Evolutionary conservation across 306 rosid species (phyloP), one percentile per base, ranked within the genome.

Genomic region (Castanea crenata): DNA sequence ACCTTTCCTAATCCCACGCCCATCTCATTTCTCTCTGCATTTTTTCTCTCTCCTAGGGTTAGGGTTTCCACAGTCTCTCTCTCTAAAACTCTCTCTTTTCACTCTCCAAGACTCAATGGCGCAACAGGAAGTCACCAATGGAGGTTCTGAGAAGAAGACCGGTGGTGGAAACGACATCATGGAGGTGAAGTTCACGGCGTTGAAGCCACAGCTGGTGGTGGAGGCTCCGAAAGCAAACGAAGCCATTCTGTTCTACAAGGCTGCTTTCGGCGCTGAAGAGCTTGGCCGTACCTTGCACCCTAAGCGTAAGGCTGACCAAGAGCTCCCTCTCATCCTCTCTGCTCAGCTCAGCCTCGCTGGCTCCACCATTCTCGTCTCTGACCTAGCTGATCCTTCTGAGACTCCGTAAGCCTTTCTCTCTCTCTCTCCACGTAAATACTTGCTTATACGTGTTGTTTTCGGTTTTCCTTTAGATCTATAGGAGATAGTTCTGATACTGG

Each of bases 301-400:
- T 4, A 94, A 94, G 85, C 97, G 98, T 57, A 94, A 94, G 86
- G 97, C 97, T 0, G 98, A 89, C 27, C 97, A 87, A 5, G 98
- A 94, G 76, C 78, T 67, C 5, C 97, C 94, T 34, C 90, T 79
- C 78, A 75, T 94, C 5, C 88, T 85, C 78, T 86, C 83, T 0
- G 97, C 92, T 14, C 85, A 89, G 84, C 91, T 92, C 71, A 82
- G 83, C 72, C 79, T 94, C 57, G 97, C 81, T 63, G 92, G 83
- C 41, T 83, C 79, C 69, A 59, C 83, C 16, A 4, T 93, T 78
- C 46, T 88, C 7, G 86, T 93, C 67, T 86, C 97, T 20, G 93
- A 88, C 80, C 2, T 68, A 1, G 64, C 34, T 0, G 88, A 76
- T 1, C 90, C 81, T 76, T 75, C 86, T 12, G 61, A 80, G 67